Conservation (phyloP, 257 asterid species). For the Primulina eburnea region DNA sequence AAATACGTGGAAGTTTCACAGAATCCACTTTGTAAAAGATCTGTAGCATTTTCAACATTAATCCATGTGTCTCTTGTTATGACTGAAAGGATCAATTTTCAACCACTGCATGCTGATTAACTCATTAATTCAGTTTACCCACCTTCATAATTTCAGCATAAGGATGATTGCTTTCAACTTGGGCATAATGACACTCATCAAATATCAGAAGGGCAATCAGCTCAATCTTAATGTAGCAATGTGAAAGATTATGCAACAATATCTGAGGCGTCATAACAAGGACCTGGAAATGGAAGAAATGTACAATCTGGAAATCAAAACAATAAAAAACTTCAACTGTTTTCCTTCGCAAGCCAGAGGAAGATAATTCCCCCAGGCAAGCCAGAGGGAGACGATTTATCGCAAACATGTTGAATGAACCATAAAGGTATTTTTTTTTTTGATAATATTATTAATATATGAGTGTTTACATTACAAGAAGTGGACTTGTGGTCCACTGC, state of each 20-base stretch:
- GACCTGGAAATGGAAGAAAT: conserved; percentile 54
- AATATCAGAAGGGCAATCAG: conserved; percentile 80
- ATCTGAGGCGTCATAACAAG: conserved; percentile 94
- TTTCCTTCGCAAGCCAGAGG: conserved; percentile 12
- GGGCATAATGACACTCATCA: conserved; percentile 98
- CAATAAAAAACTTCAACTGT: background rate
- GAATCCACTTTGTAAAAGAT: conserved; percentile 64
- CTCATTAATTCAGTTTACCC: conserved; percentile 19
- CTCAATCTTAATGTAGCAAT: conserved; percentile 79
- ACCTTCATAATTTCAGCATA: conserved; percentile 99
- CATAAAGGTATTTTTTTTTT: conserved; percentile 14
- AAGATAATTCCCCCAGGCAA: background rate
- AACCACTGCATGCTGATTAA: background rate
- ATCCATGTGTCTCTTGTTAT: conserved; percentile 29
- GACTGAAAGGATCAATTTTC: conserved; percentile 3
- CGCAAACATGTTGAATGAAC: background rate
- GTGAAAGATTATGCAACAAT: conserved; percentile 69
- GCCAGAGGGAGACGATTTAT: conserved; percentile 15
- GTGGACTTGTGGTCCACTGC: too few species aligned
- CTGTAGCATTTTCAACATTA: conserved; percentile 38
- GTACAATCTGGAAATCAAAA: background rate
- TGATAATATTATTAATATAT: too few species aligned
- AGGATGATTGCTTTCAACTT: conserved; percentile 86
- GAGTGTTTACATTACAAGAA: too few species aligned
- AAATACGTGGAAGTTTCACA: conserved; percentile 79